Percentiles rank a stretch among this genome's conserved stretches.
These are phyloP conservation scores for Backusella australiensis DNA, from an alignment of 192 early-diverging fungal species.

Conservation along the genomic window DNA sequence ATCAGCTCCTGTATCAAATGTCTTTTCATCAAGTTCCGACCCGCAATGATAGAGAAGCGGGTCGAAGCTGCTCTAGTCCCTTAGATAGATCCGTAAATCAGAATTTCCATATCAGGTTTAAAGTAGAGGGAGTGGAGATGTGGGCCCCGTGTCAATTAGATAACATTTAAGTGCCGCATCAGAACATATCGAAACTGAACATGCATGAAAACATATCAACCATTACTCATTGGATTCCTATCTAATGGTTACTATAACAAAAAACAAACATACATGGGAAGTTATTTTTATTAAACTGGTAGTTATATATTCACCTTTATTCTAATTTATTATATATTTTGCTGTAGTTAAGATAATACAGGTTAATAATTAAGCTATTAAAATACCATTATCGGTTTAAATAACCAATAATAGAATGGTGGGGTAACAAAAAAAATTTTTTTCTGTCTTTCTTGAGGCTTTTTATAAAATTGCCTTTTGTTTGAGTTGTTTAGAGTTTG, in stretches of 20 bases:
- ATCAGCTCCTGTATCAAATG: background rate
- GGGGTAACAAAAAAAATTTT: background rate
- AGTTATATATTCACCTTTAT: background rate
- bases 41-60: background rate
- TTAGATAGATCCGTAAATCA: background rate
- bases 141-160: background rate
- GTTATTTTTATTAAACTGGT: background rate
- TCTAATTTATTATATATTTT: background rate
- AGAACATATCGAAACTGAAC: background rate
- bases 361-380: background rate
- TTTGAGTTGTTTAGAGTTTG: background rate
- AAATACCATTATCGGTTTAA: constrained; percentile 1
- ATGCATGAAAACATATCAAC: background rate
- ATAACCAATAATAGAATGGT: constrained; percentile 1
- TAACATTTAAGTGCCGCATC: background rate
- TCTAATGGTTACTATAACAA: background rate
- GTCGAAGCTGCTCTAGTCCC: background rate
- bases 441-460: background rate
- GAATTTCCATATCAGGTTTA: background rate
- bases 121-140: background rate
- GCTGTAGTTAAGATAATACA: background rate
- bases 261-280: background rate
- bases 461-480: background rate
- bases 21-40: background rate
- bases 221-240: background rate